phyloP scores from a whole-genome alignment of 805 yeast species.

The Wickerhamiella bombiphila region DNA sequence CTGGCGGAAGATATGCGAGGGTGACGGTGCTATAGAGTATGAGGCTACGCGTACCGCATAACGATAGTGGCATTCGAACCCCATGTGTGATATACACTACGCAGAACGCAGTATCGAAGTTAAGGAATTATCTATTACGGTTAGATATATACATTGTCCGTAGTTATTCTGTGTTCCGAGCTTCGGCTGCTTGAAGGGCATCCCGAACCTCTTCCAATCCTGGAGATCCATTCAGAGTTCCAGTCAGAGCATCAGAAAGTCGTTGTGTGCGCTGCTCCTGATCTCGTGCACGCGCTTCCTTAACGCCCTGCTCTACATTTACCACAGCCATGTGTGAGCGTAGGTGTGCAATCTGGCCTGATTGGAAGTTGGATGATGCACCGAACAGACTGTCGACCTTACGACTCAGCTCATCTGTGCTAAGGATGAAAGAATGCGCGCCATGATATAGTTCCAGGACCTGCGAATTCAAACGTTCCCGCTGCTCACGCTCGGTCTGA shows the following conservation, averaged over 20 bases:
- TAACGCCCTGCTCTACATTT: not conserved
- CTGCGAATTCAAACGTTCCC: slow-evolving; percentile 39
- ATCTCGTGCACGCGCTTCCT: not conserved
- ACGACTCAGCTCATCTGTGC: slow-evolving; percentile 11
- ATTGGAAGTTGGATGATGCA: not conserved
- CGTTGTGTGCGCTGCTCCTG: not conserved
- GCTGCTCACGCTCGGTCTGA: slow-evolving; percentile 35
- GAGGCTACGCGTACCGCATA: too few relatives aligned
- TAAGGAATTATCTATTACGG: too few relatives aligned
- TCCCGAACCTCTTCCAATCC: slow-evolving; percentile 22
- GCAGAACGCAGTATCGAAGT: too few relatives aligned
- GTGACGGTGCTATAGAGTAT: too few relatives aligned
- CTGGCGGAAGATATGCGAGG: too few relatives aligned
- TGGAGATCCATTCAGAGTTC: slow-evolving; percentile 17
- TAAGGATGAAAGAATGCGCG: slow-evolving; percentile 10
- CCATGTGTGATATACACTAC: too few relatives aligned
- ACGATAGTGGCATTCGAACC: too few relatives aligned
- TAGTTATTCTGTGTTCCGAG: slow-evolving; percentile 1
- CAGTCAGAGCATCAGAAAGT: not conserved
- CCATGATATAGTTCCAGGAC: slow-evolving; percentile 51
- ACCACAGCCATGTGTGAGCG: not conserved
- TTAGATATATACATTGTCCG: slow-evolving; percentile 1
- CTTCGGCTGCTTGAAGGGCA: slow-evolving; percentile 10
- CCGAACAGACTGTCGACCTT: slow-evolving; percentile 7
- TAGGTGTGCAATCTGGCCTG: not conserved